Evolutionary conservation across 169 alveolate genomes (phyloP).

Genomic region (Pseudocohnilembus persalinus): DNA sequence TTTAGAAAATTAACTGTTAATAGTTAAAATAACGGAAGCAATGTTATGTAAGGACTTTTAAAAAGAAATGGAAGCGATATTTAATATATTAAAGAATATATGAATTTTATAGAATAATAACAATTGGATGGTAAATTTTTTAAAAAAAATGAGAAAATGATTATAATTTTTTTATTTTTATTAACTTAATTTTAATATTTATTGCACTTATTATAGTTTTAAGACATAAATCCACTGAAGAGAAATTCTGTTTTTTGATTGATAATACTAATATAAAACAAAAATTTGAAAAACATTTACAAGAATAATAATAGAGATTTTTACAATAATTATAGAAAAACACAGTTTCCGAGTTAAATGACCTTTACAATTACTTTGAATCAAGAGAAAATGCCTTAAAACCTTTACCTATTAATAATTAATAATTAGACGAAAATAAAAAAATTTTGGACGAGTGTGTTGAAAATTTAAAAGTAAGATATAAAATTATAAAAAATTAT

Average conservation of each 20-base stretch:
- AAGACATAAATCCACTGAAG: conserved; percentile 30
- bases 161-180: too few species aligned
- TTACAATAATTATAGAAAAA: conserved; percentile 52
- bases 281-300: conserved; percentile 21
- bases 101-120: conserved; percentile 31
- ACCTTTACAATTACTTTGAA: conserved; percentile 51
- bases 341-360: conserved; percentile 67
- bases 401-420: conserved; percentile 60
- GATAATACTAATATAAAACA: conserved; percentile 42
- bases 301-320: conserved; percentile 30
- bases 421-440: conserved; percentile 61
- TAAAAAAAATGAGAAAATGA: too few species aligned
- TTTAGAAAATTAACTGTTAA: too few species aligned
- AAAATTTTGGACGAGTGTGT: conserved; percentile 58
- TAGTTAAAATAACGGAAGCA: too few species aligned
- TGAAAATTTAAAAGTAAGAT: too few species aligned
- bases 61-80: conserved; percentile 26
- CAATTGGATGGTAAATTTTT: too few species aligned
- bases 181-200: too few species aligned
- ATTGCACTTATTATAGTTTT: too few species aligned
- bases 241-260: conserved; percentile 33
- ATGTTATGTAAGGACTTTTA: background rate
- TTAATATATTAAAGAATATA: conserved; percentile 24
- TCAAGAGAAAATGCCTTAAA: conserved; percentile 59
- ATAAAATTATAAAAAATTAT: too few species aligned